Conservation (phyloP, 805 yeast species). For the Pichia ethanolica region DNA sequence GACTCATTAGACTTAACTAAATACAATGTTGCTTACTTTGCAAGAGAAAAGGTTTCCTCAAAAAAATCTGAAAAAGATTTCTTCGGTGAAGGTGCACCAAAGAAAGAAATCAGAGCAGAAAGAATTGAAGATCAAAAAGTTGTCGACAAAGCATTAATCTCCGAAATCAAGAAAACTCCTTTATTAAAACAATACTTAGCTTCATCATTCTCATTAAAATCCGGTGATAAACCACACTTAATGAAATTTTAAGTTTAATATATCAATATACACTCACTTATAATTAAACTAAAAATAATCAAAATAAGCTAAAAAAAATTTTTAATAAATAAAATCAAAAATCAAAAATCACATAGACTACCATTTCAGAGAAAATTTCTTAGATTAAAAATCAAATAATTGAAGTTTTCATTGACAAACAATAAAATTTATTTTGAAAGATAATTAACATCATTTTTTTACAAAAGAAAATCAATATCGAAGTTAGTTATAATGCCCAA, state of each 20-base stretch:
- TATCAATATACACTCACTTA: background rate
- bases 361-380: background rate
- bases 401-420: background rate
- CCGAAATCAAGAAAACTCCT: constrained; percentile 96
- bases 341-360: background rate
- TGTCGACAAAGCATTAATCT: constrained; percentile 86
- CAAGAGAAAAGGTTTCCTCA: constrained; percentile 83
- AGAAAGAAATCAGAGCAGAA: constrained; percentile 86
- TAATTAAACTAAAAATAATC: background rate
- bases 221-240: constrained; percentile 97
- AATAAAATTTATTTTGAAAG: background rate
- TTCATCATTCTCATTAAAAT: constrained; percentile 90
- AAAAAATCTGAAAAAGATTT: constrained; percentile 89
- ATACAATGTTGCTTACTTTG: constrained; percentile 91
- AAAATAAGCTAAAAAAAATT: background rate
- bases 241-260: constrained; percentile 73
- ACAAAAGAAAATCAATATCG: too few relatives aligned
- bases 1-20: constrained; percentile 78
- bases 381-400: background rate
- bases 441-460: background rate
- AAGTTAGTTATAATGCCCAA: background rate
- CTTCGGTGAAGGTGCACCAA: constrained; percentile 68
- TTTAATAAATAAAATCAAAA: background rate
- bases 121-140: constrained; percentile 96
- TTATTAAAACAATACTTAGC: constrained; percentile 95